These are phyloP conservation scores for Inonotus obliquus DNA, from an alignment of 1,284 basidiomycete genomes.

Conservation along the genomic window DNA sequence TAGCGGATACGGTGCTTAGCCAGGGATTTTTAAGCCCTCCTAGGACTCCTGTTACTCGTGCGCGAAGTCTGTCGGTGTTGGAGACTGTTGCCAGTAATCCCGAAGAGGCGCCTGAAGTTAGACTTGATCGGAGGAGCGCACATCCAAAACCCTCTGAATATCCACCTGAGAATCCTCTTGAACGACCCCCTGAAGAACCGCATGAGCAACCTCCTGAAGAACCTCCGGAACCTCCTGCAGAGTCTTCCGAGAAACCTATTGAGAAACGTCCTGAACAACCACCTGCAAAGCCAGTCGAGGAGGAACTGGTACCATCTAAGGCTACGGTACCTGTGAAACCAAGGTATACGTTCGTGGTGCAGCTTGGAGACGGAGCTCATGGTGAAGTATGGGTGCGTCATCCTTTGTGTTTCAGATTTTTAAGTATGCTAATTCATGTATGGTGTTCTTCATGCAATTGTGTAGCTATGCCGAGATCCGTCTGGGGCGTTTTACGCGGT, in stretches of 20 bases:
- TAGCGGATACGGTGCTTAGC: neutral
- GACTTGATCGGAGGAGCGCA: neutral
- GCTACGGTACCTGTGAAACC: neutral
- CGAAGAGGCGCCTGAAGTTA: neutral
- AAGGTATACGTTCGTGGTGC: neutral
- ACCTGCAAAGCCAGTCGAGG: neutral
- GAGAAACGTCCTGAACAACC: neutral
- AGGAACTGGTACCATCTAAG: neutral
- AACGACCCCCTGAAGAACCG: no score
- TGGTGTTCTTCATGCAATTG: neutral
- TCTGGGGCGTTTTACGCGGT: neutral
- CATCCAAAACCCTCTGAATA: no score
- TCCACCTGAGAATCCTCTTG: no score
- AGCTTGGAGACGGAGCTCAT: neutral
- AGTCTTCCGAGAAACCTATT: no score
- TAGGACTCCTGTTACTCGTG: neutral
- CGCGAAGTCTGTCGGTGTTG: neutral
- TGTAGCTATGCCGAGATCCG: neutral
- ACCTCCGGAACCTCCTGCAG: no score
- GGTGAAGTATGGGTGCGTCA: neutral
- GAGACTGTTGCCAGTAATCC: neutral
- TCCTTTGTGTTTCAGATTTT: neutral
- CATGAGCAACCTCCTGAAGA: no score
- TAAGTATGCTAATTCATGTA: neutral
- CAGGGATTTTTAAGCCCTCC: neutral